A percentile compares a stretch with the other conserved stretches of the same genome.
Evolutionary conservation across 331 rosid genomes (phyloP).

Genomic region (Rhamnella rubrinervis): DNA sequence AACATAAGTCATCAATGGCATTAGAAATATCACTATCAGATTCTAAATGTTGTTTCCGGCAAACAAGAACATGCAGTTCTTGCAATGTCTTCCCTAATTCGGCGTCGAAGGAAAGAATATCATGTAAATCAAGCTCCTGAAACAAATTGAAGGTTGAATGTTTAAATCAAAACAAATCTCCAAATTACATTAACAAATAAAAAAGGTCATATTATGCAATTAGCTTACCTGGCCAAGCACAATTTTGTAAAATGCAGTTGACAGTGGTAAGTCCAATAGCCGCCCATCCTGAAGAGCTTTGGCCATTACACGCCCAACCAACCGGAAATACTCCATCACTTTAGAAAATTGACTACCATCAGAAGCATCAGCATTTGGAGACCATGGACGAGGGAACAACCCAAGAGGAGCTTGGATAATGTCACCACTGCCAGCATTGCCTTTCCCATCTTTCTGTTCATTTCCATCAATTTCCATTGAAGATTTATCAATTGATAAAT

Average conservation of each 20-base stretch:
- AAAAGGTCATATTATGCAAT: not conserved
- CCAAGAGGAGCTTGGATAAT: conserved; percentile 85
- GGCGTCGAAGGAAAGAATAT: conserved; percentile 74
- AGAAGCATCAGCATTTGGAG: conserved; percentile 61
- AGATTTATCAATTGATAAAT: conserved; percentile 42
- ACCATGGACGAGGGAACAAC: conserved; percentile 93
- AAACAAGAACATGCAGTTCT: conserved; percentile 76
- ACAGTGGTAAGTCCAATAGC: conserved; percentile 83
- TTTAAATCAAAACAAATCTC: conserved; percentile 6
- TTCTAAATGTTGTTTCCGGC: conserved; percentile 63
- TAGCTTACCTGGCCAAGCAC: conserved; percentile 85
- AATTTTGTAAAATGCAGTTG: conserved; percentile 83
- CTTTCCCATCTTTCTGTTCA: conserved; percentile 42
- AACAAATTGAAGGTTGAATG: conserved; percentile 12
- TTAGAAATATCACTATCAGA: conserved; percentile 41
- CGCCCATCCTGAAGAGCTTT: conserved; percentile 99
- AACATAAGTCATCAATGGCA: conserved; percentile 38
- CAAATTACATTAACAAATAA: not conserved
- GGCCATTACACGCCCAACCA: conserved; percentile 89
- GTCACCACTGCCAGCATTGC: conserved; percentile 47
- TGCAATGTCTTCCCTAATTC: conserved; percentile 91
- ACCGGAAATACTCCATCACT: conserved; percentile 80
- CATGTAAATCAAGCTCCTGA: conserved; percentile 98
- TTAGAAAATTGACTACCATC: conserved; percentile 72
- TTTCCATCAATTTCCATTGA: conserved; percentile 73